Base-by-base conservation (phyloP, 768 basidiomycete species). In the Suillus weaverae region DNA sequence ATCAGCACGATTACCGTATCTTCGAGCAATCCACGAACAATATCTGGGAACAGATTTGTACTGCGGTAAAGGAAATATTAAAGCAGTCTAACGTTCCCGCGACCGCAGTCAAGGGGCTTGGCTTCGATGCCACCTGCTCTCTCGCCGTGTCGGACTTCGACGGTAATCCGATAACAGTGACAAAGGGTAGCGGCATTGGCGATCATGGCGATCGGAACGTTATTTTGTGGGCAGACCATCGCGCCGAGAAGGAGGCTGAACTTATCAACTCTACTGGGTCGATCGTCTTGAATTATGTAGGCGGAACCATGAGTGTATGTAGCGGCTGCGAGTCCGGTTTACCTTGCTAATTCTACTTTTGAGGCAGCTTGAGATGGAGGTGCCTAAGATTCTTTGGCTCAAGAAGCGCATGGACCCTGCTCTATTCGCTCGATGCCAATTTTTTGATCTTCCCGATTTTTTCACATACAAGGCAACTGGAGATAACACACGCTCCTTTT, bases 101-200 rank as follows among this genome's bases (percentile, higher is more conserved):
- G 11, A 74, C 78, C 3, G 77, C 81, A 5, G 88, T 99, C 64
- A 93, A 91, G 71, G 97, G 97, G 1, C 71, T 98, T 53, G 94
- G 95, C 16, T 95, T 97, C 75, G 96, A 98, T 76, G 97, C 96
- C 55, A 99, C 97, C 0, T 99, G 97, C 78, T 97, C 95, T 0
- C 82, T 99, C 48, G 95, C 96, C 0, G 96, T 98, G 26, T 82
- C 89, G 1, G 88, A 93, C 73, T 77, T 85, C 57, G 73, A 88
- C 18, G 95, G 95, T 7, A 78, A 85, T 44, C 91, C 95, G 0
- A 80, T 97, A 26, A 78, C 81, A 8, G 88, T 99, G 43, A 92
- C 90, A 3, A 86, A 84, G 54, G 92, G 90, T 0, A 79, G 84
- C 2, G 74, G 81, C 26, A 77, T 92, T 2, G 94, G 92, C 3